phyloP scores from a whole-genome alignment of 2,329 filamentous ascomycete genomes.

The Fusarium longipes region DNA sequence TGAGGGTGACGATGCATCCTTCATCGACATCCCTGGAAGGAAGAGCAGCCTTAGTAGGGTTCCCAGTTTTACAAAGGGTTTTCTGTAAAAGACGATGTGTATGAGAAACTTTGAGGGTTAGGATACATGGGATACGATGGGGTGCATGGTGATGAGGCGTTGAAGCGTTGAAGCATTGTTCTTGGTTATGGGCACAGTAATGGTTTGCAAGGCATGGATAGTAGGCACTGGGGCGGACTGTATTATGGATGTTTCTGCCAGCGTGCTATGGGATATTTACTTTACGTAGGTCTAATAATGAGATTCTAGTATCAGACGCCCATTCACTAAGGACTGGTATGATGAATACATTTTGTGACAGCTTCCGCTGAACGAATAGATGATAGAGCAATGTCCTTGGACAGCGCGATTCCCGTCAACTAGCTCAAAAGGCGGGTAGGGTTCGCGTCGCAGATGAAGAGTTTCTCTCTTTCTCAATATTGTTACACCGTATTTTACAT shows the following conservation, averaged over 20 bases:
- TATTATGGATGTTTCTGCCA: slow-evolving; percentile 26
- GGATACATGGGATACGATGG: slow-evolving; percentile 29
- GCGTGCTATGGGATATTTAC: slow-evolving; percentile 35
- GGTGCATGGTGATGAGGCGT: slow-evolving; percentile 39
- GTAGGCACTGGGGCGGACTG: slow-evolving; percentile 23
- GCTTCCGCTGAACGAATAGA: not conserved
- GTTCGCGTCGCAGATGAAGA: not conserved
- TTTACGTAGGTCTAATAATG: slow-evolving; percentile 40
- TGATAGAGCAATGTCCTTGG: not conserved
- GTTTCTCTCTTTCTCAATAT: slow-evolving; percentile 2
- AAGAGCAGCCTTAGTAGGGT: slow-evolving; percentile 73
- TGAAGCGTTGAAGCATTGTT: slow-evolving; percentile 44
- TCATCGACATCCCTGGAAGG: slow-evolving; percentile 69
- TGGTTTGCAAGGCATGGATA: slow-evolving; percentile 17
- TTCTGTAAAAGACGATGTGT: slow-evolving; percentile 62
- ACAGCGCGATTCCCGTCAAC: no score
- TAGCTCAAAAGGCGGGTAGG: not conserved
- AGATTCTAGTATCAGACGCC: slow-evolving; percentile 11
- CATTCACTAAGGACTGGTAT: not conserved
- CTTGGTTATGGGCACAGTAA: slow-evolving; percentile 29
- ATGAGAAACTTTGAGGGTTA: slow-evolving; percentile 12
- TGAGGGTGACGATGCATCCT: slow-evolving; percentile 54
- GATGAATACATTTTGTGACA: not conserved
- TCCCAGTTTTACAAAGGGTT: slow-evolving; percentile 81
- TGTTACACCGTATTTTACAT: slow-evolving; percentile 36